Evolutionary conservation across 306 rosid species (phyloP).

Genomic region (Cajanus cajan): DNA sequence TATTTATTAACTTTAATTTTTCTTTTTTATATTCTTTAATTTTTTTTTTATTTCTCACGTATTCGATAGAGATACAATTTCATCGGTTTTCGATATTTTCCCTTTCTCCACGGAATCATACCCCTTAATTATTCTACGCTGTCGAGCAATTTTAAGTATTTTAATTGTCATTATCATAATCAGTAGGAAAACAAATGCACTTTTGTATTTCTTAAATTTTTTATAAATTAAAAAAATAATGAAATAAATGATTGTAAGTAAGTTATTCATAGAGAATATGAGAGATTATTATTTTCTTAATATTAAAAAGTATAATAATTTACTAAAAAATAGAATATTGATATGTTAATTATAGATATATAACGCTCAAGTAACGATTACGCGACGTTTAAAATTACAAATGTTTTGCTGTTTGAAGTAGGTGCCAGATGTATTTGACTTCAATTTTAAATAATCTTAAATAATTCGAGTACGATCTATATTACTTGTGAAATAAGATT

Average conservation of each 20-base stretch:
- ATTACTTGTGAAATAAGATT: not conserved
- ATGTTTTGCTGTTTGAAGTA: not conserved
- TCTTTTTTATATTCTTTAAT: not conserved
- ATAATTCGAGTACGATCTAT: not conserved
- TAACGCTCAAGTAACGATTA: not conserved
- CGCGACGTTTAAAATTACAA: not conserved
- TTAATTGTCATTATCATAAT: not conserved
- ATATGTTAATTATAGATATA: too few relatives aligned
- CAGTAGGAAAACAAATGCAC: too few relatives aligned
- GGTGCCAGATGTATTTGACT: conserved; percentile 9
- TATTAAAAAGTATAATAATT: too few relatives aligned
- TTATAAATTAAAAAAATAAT: too few relatives aligned
- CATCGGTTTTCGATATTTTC: too few relatives aligned
- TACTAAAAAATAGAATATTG: too few relatives aligned
- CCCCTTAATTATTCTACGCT: not conserved
- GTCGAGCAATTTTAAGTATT: not conserved
- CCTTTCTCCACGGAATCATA: not conserved
- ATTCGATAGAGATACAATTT: too few relatives aligned
- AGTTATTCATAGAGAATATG: too few relatives aligned
- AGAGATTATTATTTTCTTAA: too few relatives aligned
- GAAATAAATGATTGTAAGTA: too few relatives aligned
- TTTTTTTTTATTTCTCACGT: not conserved
- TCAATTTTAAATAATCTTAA: not conserved
- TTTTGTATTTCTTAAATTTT: too few relatives aligned
- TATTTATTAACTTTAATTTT: not conserved